Evolutionary conservation across 805 yeast genomes (phyloP).

Genomic region (Saccharomycopsis amapae): DNA sequence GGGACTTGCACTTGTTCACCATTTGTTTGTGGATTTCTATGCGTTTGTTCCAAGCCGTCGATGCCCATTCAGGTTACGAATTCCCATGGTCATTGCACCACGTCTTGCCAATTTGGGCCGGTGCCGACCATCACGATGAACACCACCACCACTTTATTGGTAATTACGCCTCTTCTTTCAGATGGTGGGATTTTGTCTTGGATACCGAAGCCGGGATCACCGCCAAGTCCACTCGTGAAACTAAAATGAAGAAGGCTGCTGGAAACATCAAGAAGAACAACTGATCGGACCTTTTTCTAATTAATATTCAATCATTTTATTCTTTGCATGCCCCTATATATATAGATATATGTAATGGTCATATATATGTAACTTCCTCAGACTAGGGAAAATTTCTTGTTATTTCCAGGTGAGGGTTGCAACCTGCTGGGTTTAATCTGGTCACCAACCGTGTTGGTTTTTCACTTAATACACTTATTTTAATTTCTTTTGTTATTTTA

Average conservation of each 20-base stretch:
- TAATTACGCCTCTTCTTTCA: conserved; percentile 88
- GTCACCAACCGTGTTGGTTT: no score
- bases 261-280: conserved; percentile 30
- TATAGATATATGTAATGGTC: no score
- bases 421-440: no score
- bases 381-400: no score
- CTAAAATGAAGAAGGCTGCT: conserved; percentile 42
- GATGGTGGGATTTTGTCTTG: conserved; percentile 89
- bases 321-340: no score
- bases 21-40: conserved; percentile 80
- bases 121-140: conserved; percentile 96
- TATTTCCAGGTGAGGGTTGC: no score
- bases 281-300: not conserved
- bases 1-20: conserved; percentile 81
- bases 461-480: no score
- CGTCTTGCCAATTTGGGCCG: conserved; percentile 94
- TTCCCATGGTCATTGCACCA: conserved; percentile 95
- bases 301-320: not conserved
- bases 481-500: no score
- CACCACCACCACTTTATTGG: conserved; percentile 96
- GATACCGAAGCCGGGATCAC: conserved; percentile 88
- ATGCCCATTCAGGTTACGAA: conserved; percentile 96
- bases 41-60: conserved; percentile 93
- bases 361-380: no score
- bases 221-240: conserved; percentile 70